Conservation (phyloP, 306 rosid species). For the Cicer judaicum region DNA sequence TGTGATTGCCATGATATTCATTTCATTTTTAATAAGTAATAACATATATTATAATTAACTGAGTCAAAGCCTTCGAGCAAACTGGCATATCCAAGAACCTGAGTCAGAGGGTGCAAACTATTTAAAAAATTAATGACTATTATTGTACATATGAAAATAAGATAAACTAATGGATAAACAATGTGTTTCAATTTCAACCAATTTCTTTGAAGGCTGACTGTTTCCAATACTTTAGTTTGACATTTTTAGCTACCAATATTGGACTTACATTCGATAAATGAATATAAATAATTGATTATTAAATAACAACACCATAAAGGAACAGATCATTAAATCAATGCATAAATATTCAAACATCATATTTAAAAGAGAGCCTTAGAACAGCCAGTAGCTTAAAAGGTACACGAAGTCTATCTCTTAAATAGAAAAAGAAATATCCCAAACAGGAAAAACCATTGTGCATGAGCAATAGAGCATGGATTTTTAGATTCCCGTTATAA, state of each 20-base stretch:
- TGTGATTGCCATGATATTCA: slow-evolving; percentile 47
- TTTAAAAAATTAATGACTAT: neutral
- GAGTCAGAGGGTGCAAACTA: neutral
- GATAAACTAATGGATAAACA: neutral
- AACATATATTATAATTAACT: slow-evolving; percentile 17
- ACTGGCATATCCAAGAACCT: neutral
- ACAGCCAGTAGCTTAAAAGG: slow-evolving; percentile 9
- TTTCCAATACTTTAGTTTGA: neutral
- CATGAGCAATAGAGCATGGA: neutral
- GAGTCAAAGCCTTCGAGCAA: slow-evolving; percentile 69
- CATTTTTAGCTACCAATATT: neutral
- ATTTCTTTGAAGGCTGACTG: neutral
- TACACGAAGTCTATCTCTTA: neutral
- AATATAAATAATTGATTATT: neutral
- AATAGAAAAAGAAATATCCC: neutral
- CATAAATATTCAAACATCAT: neutral
- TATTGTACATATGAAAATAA: neutral
- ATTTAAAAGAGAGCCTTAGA: neutral
- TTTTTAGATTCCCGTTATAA: neutral
- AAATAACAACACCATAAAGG: neutral
- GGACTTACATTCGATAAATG: neutral
- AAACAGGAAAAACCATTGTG: neutral
- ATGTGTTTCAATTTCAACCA: neutral
- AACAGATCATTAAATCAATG: neutral
- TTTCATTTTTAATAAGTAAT: slow-evolving; percentile 48